These are phyloP conservation scores for Xylaria venustula DNA, from an alignment of 495 filamentous ascomycete species.

Conservation along the genomic window DNA sequence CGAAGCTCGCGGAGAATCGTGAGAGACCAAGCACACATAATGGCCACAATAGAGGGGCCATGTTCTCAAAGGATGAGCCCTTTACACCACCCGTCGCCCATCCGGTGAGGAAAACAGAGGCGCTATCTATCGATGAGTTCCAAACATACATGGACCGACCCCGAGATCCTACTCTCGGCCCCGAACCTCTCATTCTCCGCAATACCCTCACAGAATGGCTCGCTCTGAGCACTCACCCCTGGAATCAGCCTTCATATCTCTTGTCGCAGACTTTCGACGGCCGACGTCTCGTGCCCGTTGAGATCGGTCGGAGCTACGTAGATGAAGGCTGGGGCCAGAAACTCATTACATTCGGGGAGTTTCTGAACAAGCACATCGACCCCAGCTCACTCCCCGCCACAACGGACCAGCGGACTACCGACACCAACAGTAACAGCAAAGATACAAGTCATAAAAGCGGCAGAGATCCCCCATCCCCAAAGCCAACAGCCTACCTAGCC, in stretches of 20 bases:
- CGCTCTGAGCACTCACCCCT: slow-evolving; percentile 64
- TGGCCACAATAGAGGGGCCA: slow-evolving; percentile 14
- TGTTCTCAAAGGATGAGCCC: slow-evolving; percentile 39
- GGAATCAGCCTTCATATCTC: slow-evolving; percentile 74
- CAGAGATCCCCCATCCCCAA: slow-evolving; percentile 4
- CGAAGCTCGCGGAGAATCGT: slow-evolving; percentile 17
- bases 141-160: slow-evolving; percentile 55
- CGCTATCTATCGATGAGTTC: slow-evolving; percentile 60
- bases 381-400: background rate
- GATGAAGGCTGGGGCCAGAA: slow-evolving; percentile 83
- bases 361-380: slow-evolving; percentile 60
- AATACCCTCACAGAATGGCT: slow-evolving; percentile 71
- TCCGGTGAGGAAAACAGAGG: slow-evolving; percentile 34
- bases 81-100: slow-evolving; percentile 40
- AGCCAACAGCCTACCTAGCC: slow-evolving; percentile 71
- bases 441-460: background rate
- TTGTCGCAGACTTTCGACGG: slow-evolving; percentile 73
- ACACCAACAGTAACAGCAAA: background rate
- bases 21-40: background rate
- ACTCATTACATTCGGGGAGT: slow-evolving; percentile 73
- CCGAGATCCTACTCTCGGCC: slow-evolving; percentile 24
- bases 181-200: slow-evolving; percentile 68
- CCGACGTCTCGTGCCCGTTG: slow-evolving; percentile 78
- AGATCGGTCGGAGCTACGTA: slow-evolving; percentile 87
- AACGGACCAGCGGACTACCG: background rate